Evolutionary conservation across 169 alveolate genomes (phyloP).

Genomic region (Neospora caninum): DNA sequence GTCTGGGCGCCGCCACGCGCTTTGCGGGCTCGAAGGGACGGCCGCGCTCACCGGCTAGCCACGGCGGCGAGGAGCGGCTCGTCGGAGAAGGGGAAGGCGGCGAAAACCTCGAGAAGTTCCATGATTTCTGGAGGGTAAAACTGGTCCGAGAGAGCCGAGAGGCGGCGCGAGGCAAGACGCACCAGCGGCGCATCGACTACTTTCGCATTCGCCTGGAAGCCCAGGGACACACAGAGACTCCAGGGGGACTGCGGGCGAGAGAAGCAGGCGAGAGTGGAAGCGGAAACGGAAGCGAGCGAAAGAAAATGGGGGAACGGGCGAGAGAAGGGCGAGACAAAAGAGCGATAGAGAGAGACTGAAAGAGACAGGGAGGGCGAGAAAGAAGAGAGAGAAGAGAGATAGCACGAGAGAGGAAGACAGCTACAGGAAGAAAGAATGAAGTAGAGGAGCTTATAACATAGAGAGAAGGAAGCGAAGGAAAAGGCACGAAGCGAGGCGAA

Average conservation of each 20-base stretch:
- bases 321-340: neutral
- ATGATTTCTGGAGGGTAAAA: constrained; percentile 1
- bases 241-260: neutral
- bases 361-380: neutral
- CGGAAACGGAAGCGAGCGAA: neutral
- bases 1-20: too few species aligned
- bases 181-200: neutral
- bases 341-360: neutral
- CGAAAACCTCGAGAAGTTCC: neutral
- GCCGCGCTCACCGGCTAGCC: neutral
- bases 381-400: neutral
- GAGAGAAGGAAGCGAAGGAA: neutral
- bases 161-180: constrained; percentile 20
- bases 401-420: neutral
- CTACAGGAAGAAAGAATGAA: neutral
- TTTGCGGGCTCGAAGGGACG: too few species aligned
- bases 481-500: too few species aligned
- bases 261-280: neutral
- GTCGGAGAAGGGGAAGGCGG: constrained; percentile 10
- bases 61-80: constrained; percentile 19
- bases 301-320: neutral
- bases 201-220: neutral
- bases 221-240: neutral
- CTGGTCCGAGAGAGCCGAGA: neutral
- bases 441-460: neutral